Percentiles rank a stretch among this genome's conserved stretches.
Conservation (phyloP, 768 basidiomycete genomes). For the Tulasnella sp. region DNA sequence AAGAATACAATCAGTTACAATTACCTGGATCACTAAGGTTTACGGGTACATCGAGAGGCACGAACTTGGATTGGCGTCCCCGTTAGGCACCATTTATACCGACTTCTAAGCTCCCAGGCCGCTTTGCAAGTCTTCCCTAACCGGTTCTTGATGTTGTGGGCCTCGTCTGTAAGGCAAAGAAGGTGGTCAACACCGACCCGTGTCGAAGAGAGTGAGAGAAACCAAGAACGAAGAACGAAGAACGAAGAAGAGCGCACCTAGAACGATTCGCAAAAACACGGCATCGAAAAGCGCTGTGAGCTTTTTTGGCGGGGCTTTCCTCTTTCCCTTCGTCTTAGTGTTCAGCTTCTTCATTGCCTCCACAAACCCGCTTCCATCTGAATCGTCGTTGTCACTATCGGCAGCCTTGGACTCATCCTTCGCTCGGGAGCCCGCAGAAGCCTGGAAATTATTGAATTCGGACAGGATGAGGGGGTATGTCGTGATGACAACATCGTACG, state of each 20-base stretch:
- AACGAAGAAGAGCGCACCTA: constrained; percentile 42
- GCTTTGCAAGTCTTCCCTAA: constrained; percentile 64
- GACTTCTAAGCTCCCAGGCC: constrained; percentile 62
- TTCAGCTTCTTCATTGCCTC: constrained; percentile 9
- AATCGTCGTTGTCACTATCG: constrained; percentile 25
- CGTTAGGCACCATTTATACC: constrained; percentile 81
- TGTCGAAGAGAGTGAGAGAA: not conserved
- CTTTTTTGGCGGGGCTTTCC: constrained; percentile 32
- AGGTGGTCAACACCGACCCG: not conserved
- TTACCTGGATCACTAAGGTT: too few relatives aligned
- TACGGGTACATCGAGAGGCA: not conserved
- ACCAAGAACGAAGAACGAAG: not conserved
- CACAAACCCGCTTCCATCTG: constrained; percentile 13
- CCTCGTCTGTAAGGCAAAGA: constrained; percentile 51
- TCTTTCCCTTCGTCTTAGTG: constrained; percentile 27
- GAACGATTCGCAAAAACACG: constrained; percentile 75
- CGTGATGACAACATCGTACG: constrained; percentile 66
- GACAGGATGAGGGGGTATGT: constrained; percentile 78
- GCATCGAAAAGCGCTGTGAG: constrained; percentile 50
- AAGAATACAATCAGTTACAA: not conserved
- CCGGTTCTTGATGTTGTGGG: constrained; percentile 87
- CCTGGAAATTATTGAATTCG: constrained; percentile 50
- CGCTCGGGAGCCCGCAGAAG: constrained; percentile 36
- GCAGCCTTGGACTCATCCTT: constrained; percentile 34
- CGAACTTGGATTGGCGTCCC: constrained; percentile 52